Conservation (phyloP, 2,329 filamentous ascomycete species). For the Fusarium protoensiforme region DNA sequence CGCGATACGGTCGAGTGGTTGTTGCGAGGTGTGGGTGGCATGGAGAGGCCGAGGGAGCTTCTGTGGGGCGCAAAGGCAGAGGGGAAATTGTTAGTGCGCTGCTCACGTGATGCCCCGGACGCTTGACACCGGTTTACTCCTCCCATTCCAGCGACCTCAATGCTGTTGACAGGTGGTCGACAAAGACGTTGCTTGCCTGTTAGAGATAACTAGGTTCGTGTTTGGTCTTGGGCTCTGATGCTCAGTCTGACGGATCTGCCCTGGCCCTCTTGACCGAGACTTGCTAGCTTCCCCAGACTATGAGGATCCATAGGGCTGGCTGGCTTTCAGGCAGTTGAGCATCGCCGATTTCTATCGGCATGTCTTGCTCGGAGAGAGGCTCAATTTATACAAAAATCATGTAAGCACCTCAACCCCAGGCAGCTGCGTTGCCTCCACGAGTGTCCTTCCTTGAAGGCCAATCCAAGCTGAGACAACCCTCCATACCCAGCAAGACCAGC, state of each 20-base stretch:
- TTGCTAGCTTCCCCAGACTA: background rate
- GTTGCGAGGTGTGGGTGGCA: slow-evolving; percentile 7
- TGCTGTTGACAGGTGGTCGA: background rate
- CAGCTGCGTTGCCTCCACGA: background rate
- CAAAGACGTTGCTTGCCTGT: background rate
- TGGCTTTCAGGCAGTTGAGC: background rate
- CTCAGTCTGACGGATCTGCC: background rate
- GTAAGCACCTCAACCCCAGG: background rate
- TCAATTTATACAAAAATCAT: background rate
- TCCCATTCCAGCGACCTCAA: background rate
- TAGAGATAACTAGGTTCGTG: too few species aligned
- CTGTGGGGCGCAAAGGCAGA: slow-evolving; percentile 23
- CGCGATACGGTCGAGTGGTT: background rate
- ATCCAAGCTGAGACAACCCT: background rate
- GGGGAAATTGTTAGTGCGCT: background rate
- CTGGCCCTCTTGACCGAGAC: background rate
- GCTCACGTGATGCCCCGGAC: background rate
- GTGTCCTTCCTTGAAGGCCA: background rate
- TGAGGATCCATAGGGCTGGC: background rate
- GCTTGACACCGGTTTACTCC: background rate
- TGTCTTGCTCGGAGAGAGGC: background rate
- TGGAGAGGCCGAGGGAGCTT: slow-evolving; percentile 20
- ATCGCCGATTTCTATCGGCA: background rate
- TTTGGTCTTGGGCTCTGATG: background rate
- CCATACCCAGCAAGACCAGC: background rate